A percentile compares a stretch with the other conserved stretches of the same genome.
These are phyloP conservation scores for Ensete glaucum DNA, from an alignment of 176 grass and related monocot genomes.

Conservation along the genomic window DNA sequence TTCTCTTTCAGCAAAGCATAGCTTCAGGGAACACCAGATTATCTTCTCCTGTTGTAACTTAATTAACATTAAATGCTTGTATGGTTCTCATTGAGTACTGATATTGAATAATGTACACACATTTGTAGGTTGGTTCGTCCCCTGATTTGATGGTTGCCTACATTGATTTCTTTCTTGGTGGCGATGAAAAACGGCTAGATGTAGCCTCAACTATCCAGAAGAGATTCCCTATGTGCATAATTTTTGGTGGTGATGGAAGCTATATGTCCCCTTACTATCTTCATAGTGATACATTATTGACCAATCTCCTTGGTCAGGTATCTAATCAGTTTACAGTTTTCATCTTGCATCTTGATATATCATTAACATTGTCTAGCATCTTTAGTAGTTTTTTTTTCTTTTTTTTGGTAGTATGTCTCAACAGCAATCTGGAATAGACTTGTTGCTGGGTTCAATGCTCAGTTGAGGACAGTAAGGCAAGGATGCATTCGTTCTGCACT, in stretches of 20 bases:
- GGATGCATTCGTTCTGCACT: conserved; percentile 45
- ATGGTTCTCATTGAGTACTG: too few relatives aligned
- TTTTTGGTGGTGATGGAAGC: conserved; percentile 95
- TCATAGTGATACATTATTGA: conserved; percentile 78
- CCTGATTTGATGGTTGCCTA: conserved; percentile 96
- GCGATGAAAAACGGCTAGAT: conserved; percentile 89
- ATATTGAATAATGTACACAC: background rate
- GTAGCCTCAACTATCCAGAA: conserved; percentile 72
- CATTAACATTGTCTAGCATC: conserved; percentile 11
- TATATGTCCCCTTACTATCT: conserved; percentile 96
- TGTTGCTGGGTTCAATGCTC: conserved; percentile 84
- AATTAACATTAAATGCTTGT: too few relatives aligned
- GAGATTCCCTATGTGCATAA: conserved; percentile 93
- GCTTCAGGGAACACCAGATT: too few relatives aligned
- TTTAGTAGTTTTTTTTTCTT: background rate
- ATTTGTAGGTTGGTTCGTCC: conserved; percentile 77
- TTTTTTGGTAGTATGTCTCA: conserved; percentile 61
- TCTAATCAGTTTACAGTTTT: background rate
- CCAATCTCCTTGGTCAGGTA: conserved; percentile 97
- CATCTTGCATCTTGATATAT: conserved; percentile 2
- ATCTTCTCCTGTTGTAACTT: background rate
- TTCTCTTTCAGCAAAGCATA: too few relatives aligned
- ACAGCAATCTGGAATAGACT: conserved; percentile 97
- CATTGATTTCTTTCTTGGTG: conserved; percentile 98
- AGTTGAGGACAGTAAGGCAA: conserved; percentile 67